Evolutionary conservation across 345 rosid genomes (phyloP), one percentile per base, ranked within the genome.

Genomic region (Fremontodendron californicum): DNA sequence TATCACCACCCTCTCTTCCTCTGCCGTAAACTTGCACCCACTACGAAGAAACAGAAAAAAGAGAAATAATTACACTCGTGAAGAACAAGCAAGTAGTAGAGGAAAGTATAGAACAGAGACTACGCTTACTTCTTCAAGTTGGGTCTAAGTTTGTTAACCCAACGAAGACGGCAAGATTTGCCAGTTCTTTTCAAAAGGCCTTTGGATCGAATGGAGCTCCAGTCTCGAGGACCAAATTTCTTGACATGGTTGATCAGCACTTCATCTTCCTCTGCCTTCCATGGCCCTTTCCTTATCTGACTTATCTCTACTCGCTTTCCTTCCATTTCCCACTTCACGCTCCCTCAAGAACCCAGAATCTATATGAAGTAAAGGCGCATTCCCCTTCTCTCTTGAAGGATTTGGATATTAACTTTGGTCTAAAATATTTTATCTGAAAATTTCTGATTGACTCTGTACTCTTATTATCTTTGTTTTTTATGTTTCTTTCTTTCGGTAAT

Each of bases 151-250:
- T 93, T 96, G 81, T 93, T 96, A 80, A 91, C 98, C 98, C 98
- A 93, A 70, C 99, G 97, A 79, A 93, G 98, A 69, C 97, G 99
- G 62, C 99, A 91, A 3, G 98, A 93, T 83, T 96, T 92, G 43
- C 99, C 98, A 42, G 96, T 96, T 40, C 99, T 81, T 15, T 84
- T 92, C 65, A 93, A 82, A 62, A 92, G 91, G 31, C 97, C 98
- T 88, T 96, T 96, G 99, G 98, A 91, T 92, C 94, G 96, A 91
- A 93, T 91, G 92, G 98, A 93, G 96, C 98, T 93, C 99, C 98
- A 96, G 80, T 93, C 99, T 15, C 96, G 88, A 60, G 98, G 93
- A 10, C 99, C 98, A 39, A 90, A 88, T 73, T 80, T 83, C 69
- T 81, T 88, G 2, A 96, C 98, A 29, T 91, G 98, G 83, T 82